A percentile compares a stretch with the other conserved stretches of the same genome.
These are phyloP conservation scores for Martiniozyma asiatica DNA, from an alignment of 1,139 yeast genomes.

Conservation along the genomic window DNA sequence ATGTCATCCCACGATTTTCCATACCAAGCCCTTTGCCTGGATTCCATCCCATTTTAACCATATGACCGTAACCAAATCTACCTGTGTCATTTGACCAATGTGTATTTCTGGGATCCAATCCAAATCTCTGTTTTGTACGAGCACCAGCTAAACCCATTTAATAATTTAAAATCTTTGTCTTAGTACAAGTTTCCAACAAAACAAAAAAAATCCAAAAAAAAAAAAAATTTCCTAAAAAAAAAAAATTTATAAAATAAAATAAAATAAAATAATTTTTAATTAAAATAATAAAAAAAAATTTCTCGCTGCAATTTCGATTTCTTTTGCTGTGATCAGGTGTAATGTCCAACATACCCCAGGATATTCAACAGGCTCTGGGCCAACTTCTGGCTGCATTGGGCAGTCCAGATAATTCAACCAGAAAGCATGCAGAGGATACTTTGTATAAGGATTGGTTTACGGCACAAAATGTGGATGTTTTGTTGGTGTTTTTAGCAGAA, in stretches of 20 bases:
- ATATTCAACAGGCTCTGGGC: slow-evolving; percentile 41
- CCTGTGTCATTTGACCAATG: slow-evolving; percentile 83
- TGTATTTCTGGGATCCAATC: slow-evolving; percentile 87
- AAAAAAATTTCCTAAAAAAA: neutral
- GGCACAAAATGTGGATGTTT: slow-evolving; percentile 48
- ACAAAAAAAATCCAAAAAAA: neutral
- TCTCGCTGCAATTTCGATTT: no score
- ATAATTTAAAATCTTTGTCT: neutral
- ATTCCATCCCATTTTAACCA: slow-evolving; percentile 78
- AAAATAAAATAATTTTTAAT: no score
- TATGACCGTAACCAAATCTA: slow-evolving; percentile 80
- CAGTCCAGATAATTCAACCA: slow-evolving; percentile 62
- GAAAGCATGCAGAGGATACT: slow-evolving; percentile 68
- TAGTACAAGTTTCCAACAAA: neutral
- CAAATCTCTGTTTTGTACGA: slow-evolving; percentile 74
- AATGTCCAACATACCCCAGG: no score
- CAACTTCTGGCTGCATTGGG: slow-evolving; percentile 58
- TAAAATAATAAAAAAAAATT: no score
- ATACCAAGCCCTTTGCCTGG: slow-evolving; percentile 86
- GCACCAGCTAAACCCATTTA: slow-evolving; percentile 87
- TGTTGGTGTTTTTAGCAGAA: slow-evolving; percentile 72
- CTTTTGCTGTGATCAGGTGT: no score
- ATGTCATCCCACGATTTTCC: slow-evolving; percentile 48
- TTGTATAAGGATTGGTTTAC: slow-evolving; percentile 68
- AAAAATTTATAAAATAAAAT: no score